Percentiles rank a stretch among this genome's conserved stretches.
Conservation (phyloP, 345 rosid species). For the Eucalyptus pumila region DNA sequence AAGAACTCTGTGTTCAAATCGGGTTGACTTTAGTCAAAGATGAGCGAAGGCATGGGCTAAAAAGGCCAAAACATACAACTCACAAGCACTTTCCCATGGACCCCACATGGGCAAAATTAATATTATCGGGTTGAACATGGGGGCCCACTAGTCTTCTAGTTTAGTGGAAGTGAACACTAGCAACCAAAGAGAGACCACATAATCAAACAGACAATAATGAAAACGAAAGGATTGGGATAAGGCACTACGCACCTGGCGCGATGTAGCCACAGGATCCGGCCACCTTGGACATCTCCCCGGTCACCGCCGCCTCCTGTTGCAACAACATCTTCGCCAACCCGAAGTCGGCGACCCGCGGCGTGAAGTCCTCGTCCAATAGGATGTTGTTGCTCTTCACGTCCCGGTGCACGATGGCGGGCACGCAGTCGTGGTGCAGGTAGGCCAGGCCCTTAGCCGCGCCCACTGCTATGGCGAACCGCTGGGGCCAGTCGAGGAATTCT, state of each 20-base stretch:
- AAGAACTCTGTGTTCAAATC: not conserved
- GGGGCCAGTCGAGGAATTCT: constrained; percentile 28
- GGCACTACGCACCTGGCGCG: constrained; percentile 50
- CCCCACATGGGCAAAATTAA: not conserved
- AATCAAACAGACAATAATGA: not conserved
- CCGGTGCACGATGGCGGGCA: constrained; percentile 60
- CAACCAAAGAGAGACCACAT: not conserved
- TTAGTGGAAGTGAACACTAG: not conserved
- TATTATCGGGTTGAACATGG: not conserved
- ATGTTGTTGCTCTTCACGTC: constrained; percentile 77
- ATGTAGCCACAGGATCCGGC: constrained; percentile 75
- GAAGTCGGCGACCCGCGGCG: constrained; percentile 65
- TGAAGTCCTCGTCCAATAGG: constrained; percentile 47
- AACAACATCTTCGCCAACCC: constrained; percentile 58
- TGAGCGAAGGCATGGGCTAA: not conserved
- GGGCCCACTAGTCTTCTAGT: not conserved
- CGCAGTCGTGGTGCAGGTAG: constrained; percentile 63
- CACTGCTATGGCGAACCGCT: constrained; percentile 31
- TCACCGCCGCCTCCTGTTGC: not conserved
- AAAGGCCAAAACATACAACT: not conserved
- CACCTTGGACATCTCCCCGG: constrained; percentile 22
- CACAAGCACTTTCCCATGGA: not conserved
- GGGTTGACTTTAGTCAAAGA: not conserved
- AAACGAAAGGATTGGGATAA: not conserved
- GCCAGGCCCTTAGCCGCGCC: constrained; percentile 63